phyloP scores from a whole-genome alignment of 768 basidiomycete genomes.

The Gymnopilus junonius region DNA sequence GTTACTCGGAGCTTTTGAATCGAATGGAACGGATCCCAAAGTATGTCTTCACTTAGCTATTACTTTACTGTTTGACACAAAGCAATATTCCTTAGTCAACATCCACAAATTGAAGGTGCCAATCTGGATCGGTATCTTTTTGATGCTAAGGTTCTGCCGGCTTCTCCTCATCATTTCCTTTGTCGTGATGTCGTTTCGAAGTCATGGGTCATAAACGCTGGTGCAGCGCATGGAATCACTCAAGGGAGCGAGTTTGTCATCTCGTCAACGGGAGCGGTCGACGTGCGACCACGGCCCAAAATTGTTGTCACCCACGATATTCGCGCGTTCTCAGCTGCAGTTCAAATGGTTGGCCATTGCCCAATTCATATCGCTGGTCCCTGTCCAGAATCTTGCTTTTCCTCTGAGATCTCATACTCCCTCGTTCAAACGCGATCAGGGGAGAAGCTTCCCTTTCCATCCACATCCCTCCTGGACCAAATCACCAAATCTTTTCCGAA shows the following conservation, averaged over 20 bases:
- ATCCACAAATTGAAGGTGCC: slow-evolving; percentile 16
- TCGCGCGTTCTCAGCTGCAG: neutral
- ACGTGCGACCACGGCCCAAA: neutral
- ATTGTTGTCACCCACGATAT: neutral
- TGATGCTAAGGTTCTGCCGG: neutral
- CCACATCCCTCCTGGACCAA: neutral
- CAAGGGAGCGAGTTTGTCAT: neutral
- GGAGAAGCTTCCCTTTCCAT: neutral
- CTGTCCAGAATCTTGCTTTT: too few species aligned
- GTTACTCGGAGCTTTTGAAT: too few species aligned
- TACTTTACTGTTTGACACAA: too few species aligned
- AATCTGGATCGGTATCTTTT: slow-evolving; percentile 9
- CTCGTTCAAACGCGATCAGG: neutral
- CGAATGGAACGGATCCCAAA: too few species aligned
- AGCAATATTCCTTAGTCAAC: slow-evolving; percentile 9
- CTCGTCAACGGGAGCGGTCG: neutral
- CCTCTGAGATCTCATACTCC: too few species aligned
- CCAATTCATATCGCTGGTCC: too few species aligned
- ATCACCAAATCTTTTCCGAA: neutral
- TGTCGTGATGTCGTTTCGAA: neutral
- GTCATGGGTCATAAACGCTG: neutral
- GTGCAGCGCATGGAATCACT: slow-evolving; percentile 7
- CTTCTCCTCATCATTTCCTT: neutral
- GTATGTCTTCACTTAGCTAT: too few species aligned
- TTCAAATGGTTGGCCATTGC: neutral